These are phyloP conservation scores for Coprinellus aureogranulatus DNA, from an alignment of 768 basidiomycete species.

Conservation along the genomic window DNA sequence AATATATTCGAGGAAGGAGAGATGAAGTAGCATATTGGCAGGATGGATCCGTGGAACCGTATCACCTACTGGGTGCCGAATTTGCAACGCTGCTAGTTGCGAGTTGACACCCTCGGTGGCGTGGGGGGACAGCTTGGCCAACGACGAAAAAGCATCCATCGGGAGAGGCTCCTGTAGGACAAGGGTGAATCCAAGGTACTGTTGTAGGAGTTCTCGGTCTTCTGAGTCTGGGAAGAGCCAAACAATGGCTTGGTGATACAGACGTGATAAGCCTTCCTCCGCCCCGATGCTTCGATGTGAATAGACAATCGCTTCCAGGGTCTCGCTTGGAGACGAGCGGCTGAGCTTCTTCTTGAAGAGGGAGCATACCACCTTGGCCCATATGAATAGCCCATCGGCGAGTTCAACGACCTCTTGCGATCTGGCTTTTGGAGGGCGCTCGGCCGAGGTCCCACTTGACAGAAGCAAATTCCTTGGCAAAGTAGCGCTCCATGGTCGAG, in stretches of 20 bases:
- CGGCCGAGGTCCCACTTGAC: too few species aligned
- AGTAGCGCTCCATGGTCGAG: too few species aligned
- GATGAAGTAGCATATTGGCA: neutral
- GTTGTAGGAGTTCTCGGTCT: neutral
- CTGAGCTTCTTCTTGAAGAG: neutral
- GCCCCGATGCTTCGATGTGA: neutral
- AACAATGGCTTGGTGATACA: neutral
- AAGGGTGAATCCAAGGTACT: neutral
- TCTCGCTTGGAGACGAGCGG: neutral
- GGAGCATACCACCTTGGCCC: too few species aligned
- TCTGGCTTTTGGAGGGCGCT: too few species aligned
- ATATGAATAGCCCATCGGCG: too few species aligned
- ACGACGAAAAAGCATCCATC: neutral
- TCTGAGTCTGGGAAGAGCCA: neutral
- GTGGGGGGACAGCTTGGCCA: neutral
- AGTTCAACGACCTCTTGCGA: too few species aligned
- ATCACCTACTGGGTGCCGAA: neutral
- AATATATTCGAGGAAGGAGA: neutral
- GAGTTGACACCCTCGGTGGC: neutral
- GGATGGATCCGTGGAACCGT: neutral
- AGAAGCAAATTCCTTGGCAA: too few species aligned
- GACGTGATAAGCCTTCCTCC: neutral
- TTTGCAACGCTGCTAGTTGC: neutral
- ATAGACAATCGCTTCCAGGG: neutral
- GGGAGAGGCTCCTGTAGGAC: conserved; percentile 1